A percentile compares a stretch with the other conserved stretches of the same genome.
phyloP scores from a whole-genome alignment of 164 flowering plant genomes.

The Platanus orientalis region DNA sequence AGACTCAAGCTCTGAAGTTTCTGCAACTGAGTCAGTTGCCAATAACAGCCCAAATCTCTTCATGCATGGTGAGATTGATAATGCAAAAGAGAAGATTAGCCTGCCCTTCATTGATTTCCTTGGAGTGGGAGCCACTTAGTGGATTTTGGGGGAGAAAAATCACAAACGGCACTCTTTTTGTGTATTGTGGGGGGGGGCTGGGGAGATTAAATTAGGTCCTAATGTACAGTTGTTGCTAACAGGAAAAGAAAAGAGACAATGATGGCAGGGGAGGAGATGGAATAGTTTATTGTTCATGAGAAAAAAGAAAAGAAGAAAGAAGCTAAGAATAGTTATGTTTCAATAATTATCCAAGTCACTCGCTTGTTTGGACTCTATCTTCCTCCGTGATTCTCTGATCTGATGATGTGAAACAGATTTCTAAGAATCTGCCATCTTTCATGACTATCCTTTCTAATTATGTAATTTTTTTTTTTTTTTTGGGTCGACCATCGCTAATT shows the following conservation, averaged over 20 bases:
- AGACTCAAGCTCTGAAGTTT: slow-evolving; percentile 43
- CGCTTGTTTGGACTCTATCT: too few species aligned
- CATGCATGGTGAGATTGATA: slow-evolving; percentile 27
- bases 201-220: not conserved
- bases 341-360: too few species aligned
- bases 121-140: slow-evolving; percentile 47
- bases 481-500: too few species aligned
- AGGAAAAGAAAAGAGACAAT: not conserved
- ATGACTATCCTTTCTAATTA: too few species aligned
- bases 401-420: too few species aligned
- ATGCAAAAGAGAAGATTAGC: slow-evolving; percentile 16
- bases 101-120: slow-evolving; percentile 56
- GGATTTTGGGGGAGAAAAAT: not conserved
- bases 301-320: not conserved
- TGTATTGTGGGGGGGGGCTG: not conserved
- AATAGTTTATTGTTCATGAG: slow-evolving; percentile 1
- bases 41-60: slow-evolving; percentile 18
- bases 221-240: slow-evolving; percentile 16
- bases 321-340: too few species aligned
- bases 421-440: too few species aligned
- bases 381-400: too few species aligned
- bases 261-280: not conserved
- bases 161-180: too few species aligned
- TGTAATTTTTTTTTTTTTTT: too few species aligned
- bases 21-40: slow-evolving; percentile 40